Evolutionary conservation across 164 flowering plant genomes (phyloP).

Genomic region (Aristolochia contorta): DNA sequence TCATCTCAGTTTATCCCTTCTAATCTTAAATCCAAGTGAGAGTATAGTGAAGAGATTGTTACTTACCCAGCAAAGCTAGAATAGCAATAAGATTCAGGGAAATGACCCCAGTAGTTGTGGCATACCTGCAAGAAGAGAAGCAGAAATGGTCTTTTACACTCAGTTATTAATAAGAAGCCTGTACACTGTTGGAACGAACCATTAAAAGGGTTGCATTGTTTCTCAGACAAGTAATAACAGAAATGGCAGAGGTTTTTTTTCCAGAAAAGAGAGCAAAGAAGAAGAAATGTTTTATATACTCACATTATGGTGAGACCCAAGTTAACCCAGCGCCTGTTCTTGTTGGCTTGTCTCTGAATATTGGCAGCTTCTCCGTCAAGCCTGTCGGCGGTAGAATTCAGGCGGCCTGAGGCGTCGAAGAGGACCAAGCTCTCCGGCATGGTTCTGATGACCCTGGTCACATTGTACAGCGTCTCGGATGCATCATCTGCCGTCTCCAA

Average conservation of each 20-base stretch:
- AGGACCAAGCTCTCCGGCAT: conserved; percentile 26
- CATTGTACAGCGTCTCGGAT: conserved; percentile 45
- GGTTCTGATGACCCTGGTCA: conserved; percentile 64
- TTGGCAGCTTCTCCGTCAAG: conserved; percentile 47
- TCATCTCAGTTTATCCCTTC: neutral
- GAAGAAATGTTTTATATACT: neutral
- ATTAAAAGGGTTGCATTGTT: no score
- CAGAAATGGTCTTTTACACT: neutral
- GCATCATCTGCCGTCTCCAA: conserved; percentile 66
- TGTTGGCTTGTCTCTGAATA: conserved; percentile 45
- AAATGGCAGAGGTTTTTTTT: no score
- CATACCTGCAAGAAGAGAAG: conserved; percentile 38
- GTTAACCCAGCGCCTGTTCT: conserved; percentile 42
- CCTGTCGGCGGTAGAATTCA: conserved; percentile 37
- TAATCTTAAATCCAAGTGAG: neutral
- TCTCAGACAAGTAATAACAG: no score
- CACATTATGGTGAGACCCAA: conserved; percentile 56
- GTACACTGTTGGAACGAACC: no score
- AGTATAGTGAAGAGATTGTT: neutral
- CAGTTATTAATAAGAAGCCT: neutral
- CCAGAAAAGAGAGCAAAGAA: no score
- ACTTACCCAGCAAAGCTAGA: conserved; percentile 50
- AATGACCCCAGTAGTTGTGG: conserved; percentile 29
- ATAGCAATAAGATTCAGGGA: conserved; percentile 41
- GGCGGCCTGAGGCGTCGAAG: conserved; percentile 29